Conservation (phyloP, 2,329 filamentous ascomycete species). For the Paraphoma sp. region DNA sequence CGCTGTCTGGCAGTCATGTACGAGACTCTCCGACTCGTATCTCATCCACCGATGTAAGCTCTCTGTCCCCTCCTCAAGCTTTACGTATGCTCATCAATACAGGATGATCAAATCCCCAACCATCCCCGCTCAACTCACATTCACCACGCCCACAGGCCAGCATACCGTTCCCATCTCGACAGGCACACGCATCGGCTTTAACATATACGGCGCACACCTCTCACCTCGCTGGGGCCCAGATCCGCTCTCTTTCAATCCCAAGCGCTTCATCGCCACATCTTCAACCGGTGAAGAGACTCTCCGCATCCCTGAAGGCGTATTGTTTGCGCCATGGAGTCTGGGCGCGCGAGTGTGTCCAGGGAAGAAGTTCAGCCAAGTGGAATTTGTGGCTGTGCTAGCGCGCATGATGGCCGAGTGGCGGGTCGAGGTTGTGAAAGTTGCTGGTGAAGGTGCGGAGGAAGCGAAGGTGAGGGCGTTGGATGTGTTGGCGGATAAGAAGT, state of each 20-base stretch:
- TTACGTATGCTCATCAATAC: too few relatives aligned
- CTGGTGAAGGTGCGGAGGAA: conserved; percentile 10
- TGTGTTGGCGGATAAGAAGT: conserved; percentile 16
- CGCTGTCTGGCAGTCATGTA: too few relatives aligned
- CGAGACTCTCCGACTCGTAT: too few relatives aligned
- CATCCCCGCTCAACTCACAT: background rate
- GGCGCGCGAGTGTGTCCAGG: conserved; percentile 28
- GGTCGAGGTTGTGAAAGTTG: conserved; percentile 14
- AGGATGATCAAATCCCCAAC: background rate
- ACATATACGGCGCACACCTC: conserved; percentile 33
- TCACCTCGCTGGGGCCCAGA: conserved; percentile 29
- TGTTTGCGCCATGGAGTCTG: conserved; percentile 25
- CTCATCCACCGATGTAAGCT: too few relatives aligned
- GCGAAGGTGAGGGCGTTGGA: conserved; percentile 3
- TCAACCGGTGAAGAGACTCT: conserved; percentile 10
- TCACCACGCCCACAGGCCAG: background rate
- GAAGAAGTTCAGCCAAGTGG: conserved; percentile 32
- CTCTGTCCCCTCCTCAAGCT: too few relatives aligned
- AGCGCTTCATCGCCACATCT: conserved; percentile 35
- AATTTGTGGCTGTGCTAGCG: conserved; percentile 24
- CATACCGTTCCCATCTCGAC: conserved; percentile 7
- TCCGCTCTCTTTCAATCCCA: conserved; percentile 34
- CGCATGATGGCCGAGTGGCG: conserved; percentile 16
- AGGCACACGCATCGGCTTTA: conserved; percentile 15
- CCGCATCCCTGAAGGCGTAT: conserved; percentile 10